Base-by-base conservation (phyloP, 441 rosid genomes). In the Croton setiger region DNA sequence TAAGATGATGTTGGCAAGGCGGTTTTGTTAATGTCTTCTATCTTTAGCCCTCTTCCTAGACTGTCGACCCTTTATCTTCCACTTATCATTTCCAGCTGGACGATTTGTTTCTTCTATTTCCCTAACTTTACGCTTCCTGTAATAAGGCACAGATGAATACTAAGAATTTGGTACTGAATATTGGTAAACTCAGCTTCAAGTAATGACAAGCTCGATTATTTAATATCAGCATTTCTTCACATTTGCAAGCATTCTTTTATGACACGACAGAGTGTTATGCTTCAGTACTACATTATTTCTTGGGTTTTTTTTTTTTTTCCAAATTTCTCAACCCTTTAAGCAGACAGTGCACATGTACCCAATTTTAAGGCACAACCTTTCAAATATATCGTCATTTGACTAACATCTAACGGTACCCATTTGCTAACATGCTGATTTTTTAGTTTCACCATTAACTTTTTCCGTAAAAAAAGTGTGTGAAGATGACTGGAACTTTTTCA, bases 51-150 rank as follows among this genome's bases (percentile, higher is more conserved):
- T 81, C 79, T 82, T 87, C 73, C 63, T 59, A 0, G 93, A 74
- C 27, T 81, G 82, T 1, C 71, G 76, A 45, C 96, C 93, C 75
- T 77, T 90, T n/a, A 76, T 85, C 87, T 90, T 92, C 97, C 99
- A 95, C 71, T 77, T 92, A 7, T 87, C 86, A 76, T 92, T 89
- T 69, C 86, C 84, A 60, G 71, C 87, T 6, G 86, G 89, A 53
- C 81, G 83, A 69, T 75, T 85, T 66, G 79, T 66, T 55, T 82
- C 88, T 57, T 88, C 89, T 69, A 88, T 90, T 83, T 90, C 97
- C 60, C 70, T 80, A 14, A 86, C 85, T 78, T 85, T 83, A 36
- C 97, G 88, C 80, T 90, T 95, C 86, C 98, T 92, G 88, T 27
- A 54, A 66, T 71, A 56, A 8, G 54, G 18, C 27, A 48, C 23